Evolutionary conservation across 1,139 yeast genomes (phyloP).

Genomic region (Groenewaldozyma auringiensis): DNA sequence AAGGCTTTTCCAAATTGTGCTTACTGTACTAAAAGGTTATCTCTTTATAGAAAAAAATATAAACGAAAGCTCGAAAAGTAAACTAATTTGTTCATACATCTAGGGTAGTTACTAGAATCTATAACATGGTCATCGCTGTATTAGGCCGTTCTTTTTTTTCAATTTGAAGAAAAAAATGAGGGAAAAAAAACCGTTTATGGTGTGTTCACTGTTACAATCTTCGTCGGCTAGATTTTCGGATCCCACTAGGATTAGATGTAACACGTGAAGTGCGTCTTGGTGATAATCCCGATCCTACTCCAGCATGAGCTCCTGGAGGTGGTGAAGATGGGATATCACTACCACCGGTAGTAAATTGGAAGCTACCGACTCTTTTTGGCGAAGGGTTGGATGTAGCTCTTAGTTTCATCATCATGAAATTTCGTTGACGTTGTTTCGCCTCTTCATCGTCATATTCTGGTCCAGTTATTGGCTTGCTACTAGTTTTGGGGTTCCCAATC

Average conservation of each 20-base stretch:
- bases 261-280: neutral
- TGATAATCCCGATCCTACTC: slow-evolving; percentile 1
- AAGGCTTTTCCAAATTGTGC: too few species aligned
- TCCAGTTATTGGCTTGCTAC: neutral
- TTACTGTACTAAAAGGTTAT: too few species aligned
- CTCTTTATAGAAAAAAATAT: too few species aligned
- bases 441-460: neutral
- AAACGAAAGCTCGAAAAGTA: too few species aligned
- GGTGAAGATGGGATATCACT: slow-evolving; percentile 1
- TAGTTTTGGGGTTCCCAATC: neutral
- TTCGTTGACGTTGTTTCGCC: neutral
- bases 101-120: too few species aligned
- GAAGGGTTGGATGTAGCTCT: slow-evolving; percentile 1
- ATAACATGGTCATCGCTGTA: too few species aligned
- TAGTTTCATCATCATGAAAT: neutral
- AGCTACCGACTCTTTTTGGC: slow-evolving; percentile 1
- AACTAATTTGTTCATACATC: too few species aligned
- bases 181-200: too few species aligned
- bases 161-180: too few species aligned
- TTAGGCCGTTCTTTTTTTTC: too few species aligned
- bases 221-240: neutral
- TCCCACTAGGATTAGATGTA: slow-evolving; percentile 1
- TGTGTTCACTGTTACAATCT: neutral
- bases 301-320: neutral
- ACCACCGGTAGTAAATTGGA: neutral